phyloP scores from a whole-genome alignment of 495 filamentous ascomycete species.

The Aspergillus coremiiformis region DNA sequence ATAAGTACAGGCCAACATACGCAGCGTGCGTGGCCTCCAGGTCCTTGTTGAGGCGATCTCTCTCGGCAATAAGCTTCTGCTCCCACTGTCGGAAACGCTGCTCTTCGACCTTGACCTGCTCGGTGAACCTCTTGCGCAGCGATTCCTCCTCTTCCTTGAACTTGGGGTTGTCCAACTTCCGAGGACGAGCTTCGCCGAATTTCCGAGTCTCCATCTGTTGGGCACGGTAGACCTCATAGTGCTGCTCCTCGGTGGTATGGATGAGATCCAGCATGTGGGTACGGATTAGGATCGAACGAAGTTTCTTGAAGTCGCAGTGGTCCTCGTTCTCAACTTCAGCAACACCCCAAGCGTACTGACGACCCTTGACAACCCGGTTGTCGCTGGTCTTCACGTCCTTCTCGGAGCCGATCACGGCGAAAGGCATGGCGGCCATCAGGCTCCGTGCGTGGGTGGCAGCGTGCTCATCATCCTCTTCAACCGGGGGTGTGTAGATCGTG shows the following conservation, averaged over 20 bases:
- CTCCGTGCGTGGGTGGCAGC: constrained; percentile 88
- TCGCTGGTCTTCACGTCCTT: constrained; percentile 97
- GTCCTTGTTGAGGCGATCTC: constrained; percentile 98
- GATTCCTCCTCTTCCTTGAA: constrained; percentile 99
- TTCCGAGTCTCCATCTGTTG: constrained; percentile 99
- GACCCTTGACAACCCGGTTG: constrained; percentile 93
- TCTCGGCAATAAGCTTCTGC: constrained; percentile 97
- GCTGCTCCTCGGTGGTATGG: constrained; percentile 96
- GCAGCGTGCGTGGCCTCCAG: constrained; percentile 93
- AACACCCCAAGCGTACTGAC: constrained; percentile 98
- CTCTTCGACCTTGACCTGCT: constrained; percentile 99
- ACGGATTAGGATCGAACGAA: constrained; percentile 95
- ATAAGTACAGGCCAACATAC: constrained; percentile 37
- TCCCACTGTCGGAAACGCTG: constrained; percentile 98
- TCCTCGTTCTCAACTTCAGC: constrained; percentile 99
- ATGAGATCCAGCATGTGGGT: constrained; percentile 99
- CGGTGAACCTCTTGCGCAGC: constrained; percentile 95
- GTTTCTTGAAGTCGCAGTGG: constrained; percentile 99
- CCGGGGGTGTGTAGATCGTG: constrained; percentile 95
- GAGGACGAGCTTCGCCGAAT: constrained; percentile 92
- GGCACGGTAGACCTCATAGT: constrained; percentile 98
- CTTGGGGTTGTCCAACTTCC: constrained; percentile 99
- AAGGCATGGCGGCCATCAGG: constrained; percentile 95
- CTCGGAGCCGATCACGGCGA: constrained; percentile 97
- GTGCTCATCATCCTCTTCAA: constrained; percentile 96